A percentile compares a stretch with the other conserved stretches of the same genome.
These are phyloP conservation scores for Plasmodium reichenowi DNA, from an alignment of 169 alveolate genomes.

Conservation along the genomic window DNA sequence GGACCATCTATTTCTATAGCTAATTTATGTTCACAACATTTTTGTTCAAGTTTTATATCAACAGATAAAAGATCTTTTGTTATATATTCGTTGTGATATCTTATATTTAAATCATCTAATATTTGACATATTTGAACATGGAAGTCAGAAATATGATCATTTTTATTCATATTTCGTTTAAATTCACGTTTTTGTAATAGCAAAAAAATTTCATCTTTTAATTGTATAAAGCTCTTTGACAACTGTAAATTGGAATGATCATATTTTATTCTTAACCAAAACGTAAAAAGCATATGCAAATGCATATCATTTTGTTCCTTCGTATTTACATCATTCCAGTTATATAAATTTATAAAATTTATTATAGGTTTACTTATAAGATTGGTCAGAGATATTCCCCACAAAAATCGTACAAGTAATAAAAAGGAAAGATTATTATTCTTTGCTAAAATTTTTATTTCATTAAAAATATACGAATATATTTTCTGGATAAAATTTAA, in stretches of 20 bases:
- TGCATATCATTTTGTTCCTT: constrained; percentile 61
- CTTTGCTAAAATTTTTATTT: constrained; percentile 46
- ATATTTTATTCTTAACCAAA: constrained; percentile 76
- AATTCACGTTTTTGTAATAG: constrained; percentile 11
- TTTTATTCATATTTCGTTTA: not conserved
- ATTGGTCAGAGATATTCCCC: constrained; percentile 70
- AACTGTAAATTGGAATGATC: constrained; percentile 1
- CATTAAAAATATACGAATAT: constrained; percentile 40
- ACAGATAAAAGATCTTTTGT: constrained; percentile 60
- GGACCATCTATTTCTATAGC: constrained; percentile 77
- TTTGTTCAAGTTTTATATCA: constrained; percentile 42
- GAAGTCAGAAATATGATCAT: constrained; percentile 20
- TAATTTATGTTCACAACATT: constrained; percentile 12
- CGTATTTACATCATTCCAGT: constrained; percentile 50
- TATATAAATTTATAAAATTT: constrained; percentile 55
- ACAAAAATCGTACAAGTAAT: constrained; percentile 65
- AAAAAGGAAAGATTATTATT: constrained; percentile 35
- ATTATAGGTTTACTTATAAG: constrained; percentile 20
- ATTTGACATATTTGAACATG: constrained; percentile 33
- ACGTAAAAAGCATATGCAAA: constrained; percentile 71
- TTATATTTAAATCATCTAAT: constrained; percentile 31
- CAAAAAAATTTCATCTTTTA: constrained; percentile 26
- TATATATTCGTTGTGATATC: constrained; percentile 58
- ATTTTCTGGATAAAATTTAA: constrained; percentile 29
- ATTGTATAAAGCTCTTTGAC: constrained; percentile 19